phyloP scores from a whole-genome alignment of 1,284 basidiomycete genomes.

The Puccinia novopanici region DNA sequence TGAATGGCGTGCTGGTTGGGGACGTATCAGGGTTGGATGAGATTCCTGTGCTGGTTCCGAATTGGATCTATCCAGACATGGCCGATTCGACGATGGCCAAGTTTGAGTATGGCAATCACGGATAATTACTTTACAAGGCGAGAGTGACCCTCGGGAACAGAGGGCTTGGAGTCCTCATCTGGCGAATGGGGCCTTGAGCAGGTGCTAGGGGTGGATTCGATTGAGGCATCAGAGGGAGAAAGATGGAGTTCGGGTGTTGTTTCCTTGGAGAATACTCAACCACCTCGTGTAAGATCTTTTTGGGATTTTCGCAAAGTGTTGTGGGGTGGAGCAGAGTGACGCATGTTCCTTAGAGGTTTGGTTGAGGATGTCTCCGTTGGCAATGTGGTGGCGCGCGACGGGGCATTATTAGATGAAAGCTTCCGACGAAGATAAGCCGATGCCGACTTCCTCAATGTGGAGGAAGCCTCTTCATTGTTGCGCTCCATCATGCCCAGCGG shows the following conservation, averaged over 20 bases:
- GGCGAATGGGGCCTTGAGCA: neutral
- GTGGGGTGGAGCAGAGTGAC: conserved; percentile 13
- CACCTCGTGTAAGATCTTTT: conserved; percentile 8
- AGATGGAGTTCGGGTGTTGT: neutral
- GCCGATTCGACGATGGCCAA: neutral
- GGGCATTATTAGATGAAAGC: conserved; percentile 20
- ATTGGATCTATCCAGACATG: neutral
- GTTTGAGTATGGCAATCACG: neutral
- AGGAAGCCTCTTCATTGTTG: neutral
- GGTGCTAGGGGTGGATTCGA: conserved; percentile 12
- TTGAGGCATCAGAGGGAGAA: conserved; percentile 3
- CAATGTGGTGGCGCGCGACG: conserved; percentile 25
- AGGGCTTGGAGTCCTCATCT: neutral
- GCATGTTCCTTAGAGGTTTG: conserved; percentile 16
- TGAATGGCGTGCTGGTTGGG: conserved; percentile 8
- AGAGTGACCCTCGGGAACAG: neutral
- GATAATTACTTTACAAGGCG: neutral
- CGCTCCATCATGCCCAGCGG: neutral
- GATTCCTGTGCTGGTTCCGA: conserved; percentile 15
- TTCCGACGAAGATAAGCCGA: conserved; percentile 20
- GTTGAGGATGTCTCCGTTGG: conserved; percentile 1
- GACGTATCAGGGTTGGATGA: neutral
- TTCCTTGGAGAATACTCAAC: conserved; percentile 21
- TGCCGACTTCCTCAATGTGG: conserved; percentile 25
- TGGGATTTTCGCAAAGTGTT: conserved; percentile 28